Conservation (phyloP, 2,329 filamentous ascomycete genomes). For the Geosmithia putterillii region DNA sequence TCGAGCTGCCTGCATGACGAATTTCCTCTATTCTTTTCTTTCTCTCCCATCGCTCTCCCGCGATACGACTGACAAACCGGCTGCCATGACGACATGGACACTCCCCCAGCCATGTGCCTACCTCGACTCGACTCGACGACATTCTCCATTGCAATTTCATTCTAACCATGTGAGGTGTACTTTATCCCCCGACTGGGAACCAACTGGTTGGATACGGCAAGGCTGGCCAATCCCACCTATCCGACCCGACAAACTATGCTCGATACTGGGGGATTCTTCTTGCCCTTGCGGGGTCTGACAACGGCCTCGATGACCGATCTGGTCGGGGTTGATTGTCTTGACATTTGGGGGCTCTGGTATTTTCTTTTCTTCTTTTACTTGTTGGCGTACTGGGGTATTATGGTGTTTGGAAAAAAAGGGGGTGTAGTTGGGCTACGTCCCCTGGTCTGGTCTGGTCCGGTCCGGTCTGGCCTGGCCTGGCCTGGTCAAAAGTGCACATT, state of each 20-base stretch:
- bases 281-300: background rate
- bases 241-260: background rate
- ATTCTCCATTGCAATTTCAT: background rate
- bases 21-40: background rate
- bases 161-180: background rate
- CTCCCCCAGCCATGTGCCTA: background rate
- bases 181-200: background rate
- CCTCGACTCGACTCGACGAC: background rate
- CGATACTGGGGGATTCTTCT: background rate
- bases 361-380: no score
- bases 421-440: no score
- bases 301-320: background rate
- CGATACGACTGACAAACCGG: background rate
- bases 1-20: background rate
- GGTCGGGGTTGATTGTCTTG: background rate
- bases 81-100: background rate
- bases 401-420: no score
- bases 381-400: no score
- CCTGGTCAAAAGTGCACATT: background rate
- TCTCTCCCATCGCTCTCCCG: background rate
- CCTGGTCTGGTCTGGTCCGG: no score
- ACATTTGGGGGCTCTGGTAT: no score
- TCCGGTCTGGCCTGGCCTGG: no score
- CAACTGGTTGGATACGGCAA: background rate
- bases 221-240: background rate